phyloP scores from a whole-genome alignment of 2,329 filamentous ascomycete species.

The Fusarium robinianum region DNA sequence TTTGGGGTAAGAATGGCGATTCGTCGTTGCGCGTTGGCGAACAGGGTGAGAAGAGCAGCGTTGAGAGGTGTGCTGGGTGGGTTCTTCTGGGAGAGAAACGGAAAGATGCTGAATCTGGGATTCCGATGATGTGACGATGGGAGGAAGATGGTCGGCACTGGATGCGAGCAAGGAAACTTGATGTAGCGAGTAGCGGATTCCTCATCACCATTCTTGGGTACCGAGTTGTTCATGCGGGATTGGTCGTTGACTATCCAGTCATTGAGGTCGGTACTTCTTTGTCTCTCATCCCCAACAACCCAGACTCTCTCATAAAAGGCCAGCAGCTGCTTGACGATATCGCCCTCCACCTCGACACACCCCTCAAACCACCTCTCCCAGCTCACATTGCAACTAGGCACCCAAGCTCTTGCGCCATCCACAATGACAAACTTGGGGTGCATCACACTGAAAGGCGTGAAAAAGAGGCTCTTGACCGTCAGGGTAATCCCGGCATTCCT shows the following conservation, averaged over 20 bases:
- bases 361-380: conserved; percentile 90
- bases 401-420: conserved; percentile 66
- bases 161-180: conserved; percentile 25
- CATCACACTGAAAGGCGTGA: conserved; percentile 82
- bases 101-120: conserved; percentile 64
- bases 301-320: conserved; percentile 73
- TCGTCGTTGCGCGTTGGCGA: conserved; percentile 59
- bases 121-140: conserved; percentile 76
- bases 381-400: conserved; percentile 83
- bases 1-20: conserved; percentile 81
- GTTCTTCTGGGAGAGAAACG: conserved; percentile 54
- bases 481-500: conserved; percentile 66
- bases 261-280: background rate
- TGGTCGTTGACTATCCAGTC: background rate
- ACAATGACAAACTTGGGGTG: conserved; percentile 82
- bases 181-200: conserved; percentile 40
- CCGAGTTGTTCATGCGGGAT: conserved; percentile 3
- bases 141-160: conserved; percentile 64
- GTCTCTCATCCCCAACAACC: conserved; percentile 44
- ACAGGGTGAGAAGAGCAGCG: conserved; percentile 62
- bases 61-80: conserved; percentile 71
- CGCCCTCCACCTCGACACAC: conserved; percentile 68
- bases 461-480: conserved; percentile 76
- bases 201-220: conserved; percentile 13
- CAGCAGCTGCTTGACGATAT: conserved; percentile 63